Conservation (phyloP, 345 rosid species). For the Cardamine chenopodiifolia region DNA sequence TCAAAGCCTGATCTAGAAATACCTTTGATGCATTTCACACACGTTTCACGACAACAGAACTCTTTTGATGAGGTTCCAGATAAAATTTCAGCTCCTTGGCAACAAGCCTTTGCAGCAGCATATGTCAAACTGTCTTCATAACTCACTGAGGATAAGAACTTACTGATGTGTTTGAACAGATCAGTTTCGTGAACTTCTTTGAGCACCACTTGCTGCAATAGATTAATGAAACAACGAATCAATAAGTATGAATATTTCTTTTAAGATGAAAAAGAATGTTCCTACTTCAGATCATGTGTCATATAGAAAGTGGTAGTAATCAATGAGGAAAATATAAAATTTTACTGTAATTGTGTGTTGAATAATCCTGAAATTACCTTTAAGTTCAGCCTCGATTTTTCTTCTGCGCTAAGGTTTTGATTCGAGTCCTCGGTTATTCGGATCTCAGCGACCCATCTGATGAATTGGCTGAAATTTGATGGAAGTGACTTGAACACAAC, state of each 20-base stretch:
- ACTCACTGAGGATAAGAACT: slow-evolving; percentile 48
- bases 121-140: slow-evolving; percentile 52
- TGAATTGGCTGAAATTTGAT: slow-evolving; percentile 68
- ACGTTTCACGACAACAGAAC: slow-evolving; percentile 65
- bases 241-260: not conserved
- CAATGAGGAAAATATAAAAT: not conserved
- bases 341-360: not conserved
- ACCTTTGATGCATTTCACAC: slow-evolving; percentile 56
- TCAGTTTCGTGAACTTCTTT: slow-evolving; percentile 54
- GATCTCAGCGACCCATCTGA: slow-evolving; percentile 88
- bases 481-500: slow-evolving; percentile 68
- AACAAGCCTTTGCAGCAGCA: slow-evolving; percentile 70
- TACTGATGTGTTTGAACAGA: slow-evolving; percentile 49
- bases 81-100: slow-evolving; percentile 80
- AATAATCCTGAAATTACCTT: slow-evolving; percentile 52
- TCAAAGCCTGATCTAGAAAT: not conserved
- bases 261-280: not conserved
- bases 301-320: not conserved
- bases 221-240: not conserved
- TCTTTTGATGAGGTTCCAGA: slow-evolving; percentile 53
- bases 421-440: slow-evolving; percentile 64
- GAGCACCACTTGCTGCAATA: slow-evolving; percentile 49
- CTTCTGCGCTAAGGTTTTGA: slow-evolving; percentile 66
- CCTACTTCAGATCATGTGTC: not conserved
- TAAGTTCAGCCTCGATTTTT: slow-evolving; percentile 64